phyloP scores from a whole-genome alignment of 306 rosid species.

The apple (Malus domestica) region DNA sequence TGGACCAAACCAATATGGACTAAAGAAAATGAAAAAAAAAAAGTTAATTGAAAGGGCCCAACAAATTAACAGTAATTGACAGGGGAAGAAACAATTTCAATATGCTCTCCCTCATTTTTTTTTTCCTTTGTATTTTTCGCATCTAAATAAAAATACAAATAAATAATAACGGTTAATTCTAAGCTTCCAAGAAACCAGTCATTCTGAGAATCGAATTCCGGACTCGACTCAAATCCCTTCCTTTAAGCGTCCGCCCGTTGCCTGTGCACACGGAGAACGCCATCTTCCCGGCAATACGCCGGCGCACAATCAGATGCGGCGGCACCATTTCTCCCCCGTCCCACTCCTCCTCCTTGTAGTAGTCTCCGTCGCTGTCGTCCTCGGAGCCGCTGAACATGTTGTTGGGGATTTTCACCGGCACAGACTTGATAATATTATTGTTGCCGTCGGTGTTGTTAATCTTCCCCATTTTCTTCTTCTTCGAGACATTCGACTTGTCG shows the following conservation, averaged over 20 bases:
- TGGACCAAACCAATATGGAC: too few species aligned
- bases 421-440: constrained; percentile 10
- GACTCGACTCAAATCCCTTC: constrained; percentile 77
- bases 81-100: background rate
- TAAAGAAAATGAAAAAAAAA: background rate
- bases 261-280: constrained; percentile 68
- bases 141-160: background rate
- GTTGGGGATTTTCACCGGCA: constrained; percentile 58
- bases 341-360: constrained; percentile 25
- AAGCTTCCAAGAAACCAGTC: constrained; percentile 86
- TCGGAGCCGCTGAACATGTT: background rate
- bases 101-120: background rate
- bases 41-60: background rate
- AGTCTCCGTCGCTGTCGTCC: constrained; percentile 26
- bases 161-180: background rate
- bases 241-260: constrained; percentile 80
- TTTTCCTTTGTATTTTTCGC: background rate
- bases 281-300: constrained; percentile 62
- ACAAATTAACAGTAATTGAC: background rate
- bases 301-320: constrained; percentile 60
- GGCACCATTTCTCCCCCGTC: constrained; percentile 50
- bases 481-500: background rate
- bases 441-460: background rate
- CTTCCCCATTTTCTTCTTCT: constrained; percentile 18
- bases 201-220: constrained; percentile 75